These are phyloP conservation scores for Dioszegia hungarica DNA, from an alignment of 768 basidiomycete genomes.

Conservation along the genomic window DNA sequence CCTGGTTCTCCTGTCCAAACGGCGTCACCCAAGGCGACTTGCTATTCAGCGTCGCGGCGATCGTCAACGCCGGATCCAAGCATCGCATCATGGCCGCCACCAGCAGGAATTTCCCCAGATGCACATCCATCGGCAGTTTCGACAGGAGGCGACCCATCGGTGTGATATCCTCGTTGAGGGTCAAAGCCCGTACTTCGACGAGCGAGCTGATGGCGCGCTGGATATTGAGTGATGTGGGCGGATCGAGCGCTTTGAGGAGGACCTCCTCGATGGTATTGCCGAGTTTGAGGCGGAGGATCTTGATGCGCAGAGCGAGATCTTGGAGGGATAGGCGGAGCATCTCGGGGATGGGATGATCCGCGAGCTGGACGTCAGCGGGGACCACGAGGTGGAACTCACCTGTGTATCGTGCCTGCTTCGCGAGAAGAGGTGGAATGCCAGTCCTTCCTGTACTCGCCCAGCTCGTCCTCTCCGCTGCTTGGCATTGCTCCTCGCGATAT, in stretches of 20 bases:
- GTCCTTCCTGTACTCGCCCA: slow-evolving; percentile 79
- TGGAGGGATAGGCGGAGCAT: slow-evolving; percentile 91
- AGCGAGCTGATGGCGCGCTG: slow-evolving; percentile 82
- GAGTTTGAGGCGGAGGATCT: slow-evolving; percentile 81
- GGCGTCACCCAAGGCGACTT: slow-evolving; percentile 91
- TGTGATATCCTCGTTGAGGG: slow-evolving; percentile 80
- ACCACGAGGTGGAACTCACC: slow-evolving; percentile 49
- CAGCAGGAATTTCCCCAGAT: slow-evolving; percentile 87
- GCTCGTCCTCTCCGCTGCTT: slow-evolving; percentile 76
- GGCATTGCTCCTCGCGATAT: slow-evolving; percentile 85
- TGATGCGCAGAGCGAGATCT: slow-evolving; percentile 58
- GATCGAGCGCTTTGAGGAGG: slow-evolving; percentile 79
- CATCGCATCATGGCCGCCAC: slow-evolving; percentile 79
- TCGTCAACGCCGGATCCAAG: slow-evolving; percentile 91
- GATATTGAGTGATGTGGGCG: slow-evolving; percentile 77
- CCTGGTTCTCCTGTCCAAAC: slow-evolving; percentile 78
- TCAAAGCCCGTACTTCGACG: slow-evolving; percentile 90
- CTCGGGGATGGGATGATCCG: slow-evolving; percentile 85
- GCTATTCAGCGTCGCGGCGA: slow-evolving; percentile 84
- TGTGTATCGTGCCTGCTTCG: slow-evolving; percentile 75
- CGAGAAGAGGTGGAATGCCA: slow-evolving; percentile 95
- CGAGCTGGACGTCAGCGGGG: slow-evolving; percentile 56
- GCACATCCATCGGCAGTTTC: slow-evolving; percentile 90
- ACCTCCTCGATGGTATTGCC: slow-evolving; percentile 85
- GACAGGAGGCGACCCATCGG: slow-evolving; percentile 86